A percentile compares a stretch with the other conserved stretches of the same genome.
These are phyloP conservation scores for Gillenia trifoliata DNA, from an alignment of 306 rosid genomes.

Conservation along the genomic window DNA sequence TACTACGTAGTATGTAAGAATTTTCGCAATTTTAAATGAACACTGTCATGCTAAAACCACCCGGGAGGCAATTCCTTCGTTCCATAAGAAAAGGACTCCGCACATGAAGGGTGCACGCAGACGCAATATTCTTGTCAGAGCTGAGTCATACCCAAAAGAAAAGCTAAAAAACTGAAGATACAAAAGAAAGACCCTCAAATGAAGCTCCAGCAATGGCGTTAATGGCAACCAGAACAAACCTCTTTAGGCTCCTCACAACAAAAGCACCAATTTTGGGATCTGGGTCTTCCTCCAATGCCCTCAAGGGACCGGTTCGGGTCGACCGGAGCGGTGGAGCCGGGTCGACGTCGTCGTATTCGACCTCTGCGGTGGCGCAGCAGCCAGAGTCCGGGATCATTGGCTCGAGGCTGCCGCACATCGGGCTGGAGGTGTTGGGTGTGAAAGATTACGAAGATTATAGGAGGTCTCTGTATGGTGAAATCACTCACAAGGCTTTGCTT, in stretches of 20 bases:
- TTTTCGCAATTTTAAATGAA: too few species aligned
- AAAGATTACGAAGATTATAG: conserved; percentile 84
- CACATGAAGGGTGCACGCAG: background rate
- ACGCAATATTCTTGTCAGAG: background rate
- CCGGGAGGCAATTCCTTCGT: too few species aligned
- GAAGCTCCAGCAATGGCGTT: conserved; percentile 45
- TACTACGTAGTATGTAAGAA: too few species aligned
- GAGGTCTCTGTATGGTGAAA: conserved; percentile 77
- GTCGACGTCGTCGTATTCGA: conserved; percentile 2
- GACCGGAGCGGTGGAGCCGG: background rate
- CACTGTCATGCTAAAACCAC: too few species aligned
- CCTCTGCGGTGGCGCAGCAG: conserved; percentile 33
- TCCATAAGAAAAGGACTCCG: background rate
- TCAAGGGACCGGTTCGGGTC: background rate
- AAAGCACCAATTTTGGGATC: conserved; percentile 17
- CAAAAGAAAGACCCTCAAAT: conserved; percentile 22
- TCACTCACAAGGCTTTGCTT: conserved; percentile 83
- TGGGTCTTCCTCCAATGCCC: conserved; percentile 20
- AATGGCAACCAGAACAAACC: conserved; percentile 40
- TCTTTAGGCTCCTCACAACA: conserved; percentile 20
- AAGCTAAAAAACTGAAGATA: background rate
- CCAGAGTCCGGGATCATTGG: conserved; percentile 25
- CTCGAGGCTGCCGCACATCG: conserved; percentile 18
- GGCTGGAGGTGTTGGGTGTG: conserved; percentile 37
- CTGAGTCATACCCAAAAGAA: background rate